phyloP scores from a whole-genome alignment of 2,329 filamentous ascomycete species.

The Chrysoporthe austroafricana region DNA sequence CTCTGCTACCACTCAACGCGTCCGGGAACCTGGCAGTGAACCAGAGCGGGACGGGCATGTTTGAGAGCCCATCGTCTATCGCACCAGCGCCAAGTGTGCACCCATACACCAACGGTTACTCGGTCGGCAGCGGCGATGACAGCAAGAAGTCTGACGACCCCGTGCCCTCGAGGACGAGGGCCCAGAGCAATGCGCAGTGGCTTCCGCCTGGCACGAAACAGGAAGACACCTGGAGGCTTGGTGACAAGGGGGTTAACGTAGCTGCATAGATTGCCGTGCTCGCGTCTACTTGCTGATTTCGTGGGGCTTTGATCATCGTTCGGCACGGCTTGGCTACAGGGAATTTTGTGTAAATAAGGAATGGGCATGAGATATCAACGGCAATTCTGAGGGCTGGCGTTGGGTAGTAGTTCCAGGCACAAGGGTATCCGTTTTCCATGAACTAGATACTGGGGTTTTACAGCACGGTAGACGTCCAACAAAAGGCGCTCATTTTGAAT shows the following conservation, averaged over 20 bases:
- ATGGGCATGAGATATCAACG: slow-evolving; percentile 8
- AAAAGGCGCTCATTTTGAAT: background rate
- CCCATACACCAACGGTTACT: slow-evolving; percentile 52
- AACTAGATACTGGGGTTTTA: background rate
- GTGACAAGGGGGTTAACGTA: slow-evolving; percentile 38
- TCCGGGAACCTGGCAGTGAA: slow-evolving; percentile 41
- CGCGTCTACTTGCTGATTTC: background rate
- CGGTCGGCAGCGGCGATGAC: slow-evolving; percentile 48
- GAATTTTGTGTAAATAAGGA: background rate
- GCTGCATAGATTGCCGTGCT: slow-evolving; percentile 12
- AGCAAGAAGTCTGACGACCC: slow-evolving; percentile 61
- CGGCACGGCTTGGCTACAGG: background rate
- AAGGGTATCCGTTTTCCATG: background rate
- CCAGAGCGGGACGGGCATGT: slow-evolving; percentile 39
- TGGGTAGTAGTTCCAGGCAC: background rate
- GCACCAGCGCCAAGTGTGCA: slow-evolving; percentile 34
- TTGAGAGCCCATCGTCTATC: slow-evolving; percentile 41
- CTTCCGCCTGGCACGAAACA: slow-evolving; percentile 80
- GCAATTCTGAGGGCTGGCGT: slow-evolving; percentile 1
- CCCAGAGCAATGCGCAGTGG: slow-evolving; percentile 61
- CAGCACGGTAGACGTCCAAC: background rate
- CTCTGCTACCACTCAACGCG: slow-evolving; percentile 69
- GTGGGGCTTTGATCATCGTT: background rate
- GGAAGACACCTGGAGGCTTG: slow-evolving; percentile 76
- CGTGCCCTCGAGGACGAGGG: slow-evolving; percentile 43